Percentiles rank a stretch among this genome's conserved stretches.
These are phyloP conservation scores for Pleomassaria siparia DNA, from an alignment of 2,329 filamentous ascomycete genomes.

Conservation along the genomic window DNA sequence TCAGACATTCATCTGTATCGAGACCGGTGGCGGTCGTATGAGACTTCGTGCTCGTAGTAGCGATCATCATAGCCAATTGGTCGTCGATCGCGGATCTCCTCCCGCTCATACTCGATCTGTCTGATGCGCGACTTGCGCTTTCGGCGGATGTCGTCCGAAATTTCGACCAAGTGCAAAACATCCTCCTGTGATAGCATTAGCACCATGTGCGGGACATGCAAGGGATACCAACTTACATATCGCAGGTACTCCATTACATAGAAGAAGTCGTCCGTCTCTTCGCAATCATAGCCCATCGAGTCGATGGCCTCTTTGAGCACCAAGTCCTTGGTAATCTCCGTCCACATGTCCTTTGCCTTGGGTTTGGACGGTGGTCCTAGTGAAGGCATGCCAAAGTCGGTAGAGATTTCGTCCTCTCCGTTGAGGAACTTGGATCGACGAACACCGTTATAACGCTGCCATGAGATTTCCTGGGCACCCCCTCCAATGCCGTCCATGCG, in stretches of 20 bases:
- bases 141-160: slow-evolving; percentile 79
- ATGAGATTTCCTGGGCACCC: slow-evolving; percentile 73
- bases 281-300: slow-evolving; percentile 79
- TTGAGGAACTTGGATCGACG: slow-evolving; percentile 73
- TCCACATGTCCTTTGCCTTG: slow-evolving; percentile 72
- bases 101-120: slow-evolving; percentile 63
- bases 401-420: slow-evolving; percentile 59
- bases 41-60: slow-evolving; percentile 67
- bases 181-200: slow-evolving; percentile 65
- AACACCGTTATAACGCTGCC: slow-evolving; percentile 78
- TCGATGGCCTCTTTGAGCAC: slow-evolving; percentile 86
- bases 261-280: slow-evolving; percentile 86
- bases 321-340: slow-evolving; percentile 92
- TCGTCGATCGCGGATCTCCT: slow-evolving; percentile 52
- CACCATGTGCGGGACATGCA: not conserved
- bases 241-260: slow-evolving; percentile 89
- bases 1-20: slow-evolving; percentile 36
- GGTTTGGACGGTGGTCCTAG: slow-evolving; percentile 28
- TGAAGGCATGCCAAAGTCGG: slow-evolving; percentile 43
- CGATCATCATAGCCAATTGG: slow-evolving; percentile 61
- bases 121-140: slow-evolving; percentile 60
- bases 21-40: slow-evolving; percentile 57
- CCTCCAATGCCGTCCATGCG: slow-evolving; percentile 78
- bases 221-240: slow-evolving; percentile 64
- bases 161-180: slow-evolving; percentile 77